Conservation (phyloP, 768 basidiomycete species). For the Cubamyces lactineus region DNA sequence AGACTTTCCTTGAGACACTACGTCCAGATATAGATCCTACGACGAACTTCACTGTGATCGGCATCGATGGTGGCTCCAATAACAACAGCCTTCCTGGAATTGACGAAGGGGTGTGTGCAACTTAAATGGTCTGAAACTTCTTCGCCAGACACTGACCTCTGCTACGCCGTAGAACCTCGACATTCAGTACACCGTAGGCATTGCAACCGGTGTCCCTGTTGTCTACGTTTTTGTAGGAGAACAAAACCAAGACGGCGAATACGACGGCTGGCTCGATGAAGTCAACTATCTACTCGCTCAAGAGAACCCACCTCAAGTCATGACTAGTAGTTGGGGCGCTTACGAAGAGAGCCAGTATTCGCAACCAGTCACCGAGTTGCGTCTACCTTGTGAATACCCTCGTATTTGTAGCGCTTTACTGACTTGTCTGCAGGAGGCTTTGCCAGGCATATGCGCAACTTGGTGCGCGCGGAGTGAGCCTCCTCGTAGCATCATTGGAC, state of each 20-base stretch:
- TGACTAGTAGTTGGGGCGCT: conserved; percentile 43
- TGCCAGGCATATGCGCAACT: conserved; percentile 39
- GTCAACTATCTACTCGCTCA: conserved; percentile 39
- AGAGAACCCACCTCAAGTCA: conserved; percentile 31
- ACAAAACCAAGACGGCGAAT: conserved; percentile 23
- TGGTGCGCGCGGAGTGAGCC: conserved; percentile 37
- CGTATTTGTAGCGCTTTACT: conserved; percentile 43
- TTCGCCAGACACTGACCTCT: neutral
- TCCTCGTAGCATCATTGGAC: conserved; percentile 42
- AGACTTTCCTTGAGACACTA: conserved; percentile 29
- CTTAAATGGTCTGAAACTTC: neutral
- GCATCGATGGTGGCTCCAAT: conserved; percentile 33
- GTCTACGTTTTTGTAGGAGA: conserved; percentile 49
- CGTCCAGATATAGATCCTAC: conserved; percentile 28
- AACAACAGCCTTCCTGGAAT: conserved; percentile 47
- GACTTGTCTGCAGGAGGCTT: conserved; percentile 43
- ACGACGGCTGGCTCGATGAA: conserved; percentile 44
- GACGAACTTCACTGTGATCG: conserved; percentile 27
- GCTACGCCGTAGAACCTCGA: conserved; percentile 25
- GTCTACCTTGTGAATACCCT: conserved; percentile 47
- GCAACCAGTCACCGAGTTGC: conserved; percentile 21
- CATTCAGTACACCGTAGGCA: conserved; percentile 31
- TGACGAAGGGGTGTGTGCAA: neutral
- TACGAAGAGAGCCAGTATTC: conserved; percentile 44
- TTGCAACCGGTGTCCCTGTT: conserved; percentile 54